Percentiles rank a stretch among this genome's conserved stretches.
These are phyloP conservation scores for Piper betle DNA, from an alignment of 164 flowering plant species.

Conservation along the genomic window DNA sequence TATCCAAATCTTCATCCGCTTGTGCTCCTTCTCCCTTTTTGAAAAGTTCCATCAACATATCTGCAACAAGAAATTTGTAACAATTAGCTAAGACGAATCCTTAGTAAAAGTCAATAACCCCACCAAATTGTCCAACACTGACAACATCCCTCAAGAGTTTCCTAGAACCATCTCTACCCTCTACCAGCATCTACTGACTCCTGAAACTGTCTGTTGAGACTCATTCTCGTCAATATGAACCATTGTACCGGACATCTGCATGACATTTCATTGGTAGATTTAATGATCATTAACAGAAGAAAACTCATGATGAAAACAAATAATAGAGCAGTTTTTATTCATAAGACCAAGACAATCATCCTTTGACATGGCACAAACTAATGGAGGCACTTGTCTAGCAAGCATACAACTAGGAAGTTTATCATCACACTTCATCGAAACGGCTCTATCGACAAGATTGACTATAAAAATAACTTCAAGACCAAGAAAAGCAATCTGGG, in stretches of 20 bases:
- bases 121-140: conserved; percentile 1
- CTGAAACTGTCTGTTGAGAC: neutral
- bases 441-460: no score
- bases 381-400: no score
- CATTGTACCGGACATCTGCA: neutral
- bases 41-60: conserved; percentile 93
- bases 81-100: neutral
- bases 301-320: neutral
- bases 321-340: neutral
- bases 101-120: neutral
- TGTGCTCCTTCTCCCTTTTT: conserved; percentile 79
- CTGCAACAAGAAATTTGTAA: conserved; percentile 20
- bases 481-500: no score
- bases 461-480: no score
- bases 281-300: neutral
- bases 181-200: neutral
- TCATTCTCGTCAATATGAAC: neutral
- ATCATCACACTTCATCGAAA: no score
- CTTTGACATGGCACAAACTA: no score
- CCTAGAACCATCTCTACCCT: neutral
- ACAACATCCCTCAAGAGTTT: neutral
- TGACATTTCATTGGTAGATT: neutral
- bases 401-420: no score
- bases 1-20: conserved; percentile 96
- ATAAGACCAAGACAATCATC: no score